Conservation (phyloP, 2,329 filamentous ascomycete species). For the Neonectria neomacrospora region DNA sequence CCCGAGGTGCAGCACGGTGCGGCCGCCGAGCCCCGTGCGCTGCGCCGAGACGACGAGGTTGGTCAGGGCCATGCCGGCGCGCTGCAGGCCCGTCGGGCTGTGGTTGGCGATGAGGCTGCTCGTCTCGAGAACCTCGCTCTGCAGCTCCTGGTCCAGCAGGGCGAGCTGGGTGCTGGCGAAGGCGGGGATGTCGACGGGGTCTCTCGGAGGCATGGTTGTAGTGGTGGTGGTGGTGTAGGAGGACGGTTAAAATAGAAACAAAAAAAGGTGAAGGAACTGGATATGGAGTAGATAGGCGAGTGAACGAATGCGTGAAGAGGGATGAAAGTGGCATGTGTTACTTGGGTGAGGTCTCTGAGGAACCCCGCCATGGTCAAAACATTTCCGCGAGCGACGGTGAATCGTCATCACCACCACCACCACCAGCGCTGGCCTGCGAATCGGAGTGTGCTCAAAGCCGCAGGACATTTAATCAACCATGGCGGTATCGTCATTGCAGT, state of each 20-base stretch:
- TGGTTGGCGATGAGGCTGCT: constrained; percentile 73
- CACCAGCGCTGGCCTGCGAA: not conserved
- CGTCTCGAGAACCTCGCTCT: constrained; percentile 77
- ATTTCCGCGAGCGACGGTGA: not conserved
- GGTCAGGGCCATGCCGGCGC: constrained; percentile 81
- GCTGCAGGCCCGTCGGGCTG: constrained; percentile 75
- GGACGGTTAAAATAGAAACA: too few species aligned
- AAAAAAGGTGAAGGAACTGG: constrained; percentile 2
- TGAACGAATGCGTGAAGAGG: constrained; percentile 14
- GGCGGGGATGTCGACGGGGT: constrained; percentile 69
- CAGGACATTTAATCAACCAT: not conserved
- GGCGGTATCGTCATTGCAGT: not conserved
- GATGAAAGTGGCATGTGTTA: constrained; percentile 31
- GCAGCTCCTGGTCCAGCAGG: constrained; percentile 77
- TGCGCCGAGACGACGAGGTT: constrained; percentile 80
- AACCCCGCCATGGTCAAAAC: constrained; percentile 38
- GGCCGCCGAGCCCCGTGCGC: constrained; percentile 91
- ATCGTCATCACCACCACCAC: constrained; percentile 5
- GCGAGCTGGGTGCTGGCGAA: constrained; percentile 78
- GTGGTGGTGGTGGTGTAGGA: not conserved
- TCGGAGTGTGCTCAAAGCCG: not conserved
- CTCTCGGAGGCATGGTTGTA: constrained; percentile 50
- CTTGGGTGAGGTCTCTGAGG: constrained; percentile 21
- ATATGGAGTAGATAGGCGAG: not conserved
- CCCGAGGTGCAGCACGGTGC: constrained; percentile 83